Conservation (phyloP, 495 filamentous ascomycete genomes). For the Bryoglossum gracile region DNA sequence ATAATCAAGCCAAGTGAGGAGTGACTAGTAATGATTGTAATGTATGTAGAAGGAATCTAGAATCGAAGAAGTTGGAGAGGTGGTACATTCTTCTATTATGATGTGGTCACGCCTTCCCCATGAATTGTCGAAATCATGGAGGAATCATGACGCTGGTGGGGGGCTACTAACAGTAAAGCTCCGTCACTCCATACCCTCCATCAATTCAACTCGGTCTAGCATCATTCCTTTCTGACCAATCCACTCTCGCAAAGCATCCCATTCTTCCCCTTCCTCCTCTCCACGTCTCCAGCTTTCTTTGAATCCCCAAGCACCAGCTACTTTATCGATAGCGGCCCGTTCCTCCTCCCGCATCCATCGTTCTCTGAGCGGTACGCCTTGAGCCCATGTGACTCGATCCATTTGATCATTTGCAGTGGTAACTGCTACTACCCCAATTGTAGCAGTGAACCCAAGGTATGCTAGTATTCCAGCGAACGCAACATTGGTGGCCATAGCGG, state of each 20-base stretch:
- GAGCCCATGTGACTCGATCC: conserved; percentile 81
- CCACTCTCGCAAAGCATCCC: conserved; percentile 77
- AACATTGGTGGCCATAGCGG: conserved; percentile 61
- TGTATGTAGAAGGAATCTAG: no score
- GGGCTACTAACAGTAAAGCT: not conserved
- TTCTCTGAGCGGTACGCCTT: conserved; percentile 68
- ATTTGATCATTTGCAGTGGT: conserved; percentile 90
- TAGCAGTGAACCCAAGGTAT: conserved; percentile 71
- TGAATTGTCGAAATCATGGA: no score
- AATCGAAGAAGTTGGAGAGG: no score
- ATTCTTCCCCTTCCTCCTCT: conserved; percentile 86
- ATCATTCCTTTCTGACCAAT: conserved; percentile 77
- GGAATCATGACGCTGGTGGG: not conserved
- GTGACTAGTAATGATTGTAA: no score
- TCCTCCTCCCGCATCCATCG: conserved; percentile 94
- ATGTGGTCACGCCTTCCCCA: no score
- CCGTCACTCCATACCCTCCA: conserved; percentile 48
- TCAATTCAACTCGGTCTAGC: conserved; percentile 74
- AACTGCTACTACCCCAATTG: conserved; percentile 74
- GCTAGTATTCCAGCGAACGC: conserved; percentile 73
- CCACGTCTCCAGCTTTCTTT: conserved; percentile 69
- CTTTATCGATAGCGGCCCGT: conserved; percentile 76
- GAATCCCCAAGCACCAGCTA: conserved; percentile 87
- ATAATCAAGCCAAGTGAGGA: no score
- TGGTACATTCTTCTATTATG: no score